Evolutionary conservation across 78 protist genomes (phyloP).

Genomic region (Isochrysis galbana): DNA sequence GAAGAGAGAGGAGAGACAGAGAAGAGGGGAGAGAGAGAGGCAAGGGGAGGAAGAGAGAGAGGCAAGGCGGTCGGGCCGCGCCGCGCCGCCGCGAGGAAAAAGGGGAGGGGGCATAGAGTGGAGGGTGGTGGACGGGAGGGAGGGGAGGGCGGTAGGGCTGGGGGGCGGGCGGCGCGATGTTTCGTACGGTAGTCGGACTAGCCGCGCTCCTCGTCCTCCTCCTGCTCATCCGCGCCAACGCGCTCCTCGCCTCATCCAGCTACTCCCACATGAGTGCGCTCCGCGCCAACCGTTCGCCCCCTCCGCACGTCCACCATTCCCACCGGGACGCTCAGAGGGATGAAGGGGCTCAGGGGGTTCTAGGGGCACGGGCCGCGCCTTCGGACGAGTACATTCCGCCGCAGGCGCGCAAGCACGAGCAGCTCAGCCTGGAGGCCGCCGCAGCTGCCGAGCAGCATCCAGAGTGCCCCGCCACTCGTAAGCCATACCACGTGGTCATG

Average conservation of each 20-base stretch:
- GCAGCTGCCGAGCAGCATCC: background rate
- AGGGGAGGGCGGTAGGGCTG: no score
- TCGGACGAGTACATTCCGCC: background rate
- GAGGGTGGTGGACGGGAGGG: no score
- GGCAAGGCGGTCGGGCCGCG: no score
- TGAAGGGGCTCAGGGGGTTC: background rate
- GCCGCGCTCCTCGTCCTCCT: background rate
- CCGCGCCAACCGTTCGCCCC: background rate
- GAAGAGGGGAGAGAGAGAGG: no score
- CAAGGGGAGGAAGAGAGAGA: no score
- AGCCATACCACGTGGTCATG: slow-evolving; percentile 12
- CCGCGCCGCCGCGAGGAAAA: no score
- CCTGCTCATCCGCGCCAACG: background rate
- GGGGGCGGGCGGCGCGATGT: no score
- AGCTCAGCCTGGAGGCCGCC: background rate
- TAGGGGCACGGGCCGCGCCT: background rate
- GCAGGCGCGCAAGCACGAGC: background rate
- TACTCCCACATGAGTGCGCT: background rate
- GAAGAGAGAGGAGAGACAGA: no score
- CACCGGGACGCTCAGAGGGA: background rate
- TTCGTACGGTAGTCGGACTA: no score
- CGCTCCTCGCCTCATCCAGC: background rate
- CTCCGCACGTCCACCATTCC: background rate
- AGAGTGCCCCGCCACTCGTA: background rate
- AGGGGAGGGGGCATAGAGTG: no score